These are phyloP conservation scores for Mucuna pruriens DNA, from an alignment of 306 rosid genomes.

Conservation along the genomic window DNA sequence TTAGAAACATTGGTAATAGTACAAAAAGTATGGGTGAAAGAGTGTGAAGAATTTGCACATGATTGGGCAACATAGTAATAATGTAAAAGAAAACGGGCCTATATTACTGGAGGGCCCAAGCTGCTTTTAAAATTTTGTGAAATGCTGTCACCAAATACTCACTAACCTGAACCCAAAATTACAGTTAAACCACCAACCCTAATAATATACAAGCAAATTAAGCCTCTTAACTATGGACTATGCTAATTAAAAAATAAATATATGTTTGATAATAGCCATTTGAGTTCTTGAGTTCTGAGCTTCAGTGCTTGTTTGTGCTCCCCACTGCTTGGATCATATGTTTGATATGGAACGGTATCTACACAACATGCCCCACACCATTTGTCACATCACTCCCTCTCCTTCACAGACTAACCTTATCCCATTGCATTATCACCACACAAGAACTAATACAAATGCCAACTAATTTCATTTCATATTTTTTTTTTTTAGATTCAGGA, in stretches of 20 bases:
- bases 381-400: constrained; percentile 32
- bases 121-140: not conserved
- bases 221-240: no score
- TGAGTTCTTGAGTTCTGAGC: constrained; percentile 36
- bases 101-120: not conserved
- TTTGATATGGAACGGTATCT: constrained; percentile 57
- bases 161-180: no score
- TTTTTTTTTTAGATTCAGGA: no score
- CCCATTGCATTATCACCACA: constrained; percentile 4
- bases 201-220: no score
- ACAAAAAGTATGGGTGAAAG: no score
- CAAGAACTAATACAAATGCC: not conserved
- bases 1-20: no score
- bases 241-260: no score
- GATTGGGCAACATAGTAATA: not conserved
- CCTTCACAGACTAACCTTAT: constrained; percentile 21
- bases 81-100: not conserved
- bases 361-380: constrained; percentile 60
- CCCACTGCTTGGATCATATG: constrained; percentile 36
- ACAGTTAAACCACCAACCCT: not conserved
- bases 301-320: constrained; percentile 46
- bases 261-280: no score
- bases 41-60: not conserved
- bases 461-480: no score
- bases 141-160: not conserved